Base-by-base conservation (phyloP, 2,329 filamentous ascomycete genomes). In the Clathrospora elynae region DNA sequence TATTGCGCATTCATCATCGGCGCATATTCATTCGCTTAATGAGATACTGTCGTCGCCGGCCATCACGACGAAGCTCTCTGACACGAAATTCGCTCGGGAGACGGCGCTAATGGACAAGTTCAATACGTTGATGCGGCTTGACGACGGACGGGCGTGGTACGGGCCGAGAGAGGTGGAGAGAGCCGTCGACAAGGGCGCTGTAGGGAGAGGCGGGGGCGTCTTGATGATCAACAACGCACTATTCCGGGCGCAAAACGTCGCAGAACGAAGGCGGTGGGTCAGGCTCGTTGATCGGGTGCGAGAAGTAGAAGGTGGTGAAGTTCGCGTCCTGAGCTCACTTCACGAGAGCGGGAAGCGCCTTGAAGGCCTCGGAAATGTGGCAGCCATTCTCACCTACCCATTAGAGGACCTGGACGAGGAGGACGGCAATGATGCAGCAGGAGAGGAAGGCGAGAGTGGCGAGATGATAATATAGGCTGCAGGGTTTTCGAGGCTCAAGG, bases 121-220 rank as follows among this genome's bases (percentile, higher is more conserved):
- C 65, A 84, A 87, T 58, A 80, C 84, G 0, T 77, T 88, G 48
- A 75, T 99, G 46, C 84, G 91, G 36, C 82, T 83, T 46, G 91
- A 97, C 51, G 91, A 96, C 54, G 88, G 88, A 2, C 82, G 87
- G 42, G 92, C 91, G 2, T 96, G 91, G 80, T 99, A 99, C 70
- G 93, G 93, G 0, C 82, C 86, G 0, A 80, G 78, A 10, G 89
- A 95, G 38, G 90, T 96, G 2, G 84, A 89, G 63, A 82, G 81
- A 48, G 92, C 92, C 0, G 85, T 96, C 3, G 84, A 84, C 8
- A 88, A 93, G 57, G 92, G 92, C 1, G 93, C 91, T 0, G 90
- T 97, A 0, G 91, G 91, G 1, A 80, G 86, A 10, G 90, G 91
- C 6, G 91, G 91, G 1, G 91, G 90, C 9, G 82, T 90, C 2